These are phyloP conservation scores for Amylostereum areolatum DNA, from an alignment of 1,284 basidiomycete species.

Conservation along the genomic window DNA sequence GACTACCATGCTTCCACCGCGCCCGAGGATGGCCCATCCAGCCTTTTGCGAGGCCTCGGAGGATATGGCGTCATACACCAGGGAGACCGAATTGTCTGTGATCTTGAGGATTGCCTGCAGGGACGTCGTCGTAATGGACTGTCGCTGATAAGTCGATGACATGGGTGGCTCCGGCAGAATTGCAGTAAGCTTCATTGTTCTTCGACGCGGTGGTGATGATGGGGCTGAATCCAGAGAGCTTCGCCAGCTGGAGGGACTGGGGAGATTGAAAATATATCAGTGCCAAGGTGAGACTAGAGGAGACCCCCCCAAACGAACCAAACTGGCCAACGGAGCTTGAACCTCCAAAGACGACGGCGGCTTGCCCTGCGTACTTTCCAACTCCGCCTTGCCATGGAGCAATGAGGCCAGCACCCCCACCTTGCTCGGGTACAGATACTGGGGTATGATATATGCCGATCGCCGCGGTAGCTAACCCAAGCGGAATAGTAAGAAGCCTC, in stretches of 20 bases:
- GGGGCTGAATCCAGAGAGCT: constrained; percentile 26
- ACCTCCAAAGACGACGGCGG: constrained; percentile 30
- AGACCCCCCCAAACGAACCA: constrained; percentile 15
- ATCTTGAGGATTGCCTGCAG: background rate
- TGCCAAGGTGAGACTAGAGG: too few relatives aligned
- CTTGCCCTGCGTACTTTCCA: constrained; percentile 22
- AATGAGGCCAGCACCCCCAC: constrained; percentile 14
- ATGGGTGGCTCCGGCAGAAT: constrained; percentile 28
- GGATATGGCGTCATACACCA: background rate
- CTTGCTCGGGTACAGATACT: constrained; percentile 7
- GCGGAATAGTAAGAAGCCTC: constrained; percentile 25
- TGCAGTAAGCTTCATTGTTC: constrained; percentile 24
- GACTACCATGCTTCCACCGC: background rate
- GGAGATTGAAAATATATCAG: background rate
- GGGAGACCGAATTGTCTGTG: background rate
- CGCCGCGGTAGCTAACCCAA: constrained; percentile 21
- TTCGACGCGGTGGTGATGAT: constrained; percentile 28
- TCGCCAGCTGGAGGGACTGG: background rate
- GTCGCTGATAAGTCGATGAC: constrained; percentile 23
- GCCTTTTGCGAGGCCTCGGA: background rate
- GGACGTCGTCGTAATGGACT: constrained; percentile 1
- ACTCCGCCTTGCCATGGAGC: constrained; percentile 20
- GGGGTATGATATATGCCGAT: constrained; percentile 18
- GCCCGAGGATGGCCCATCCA: background rate
- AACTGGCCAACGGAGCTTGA: constrained; percentile 26